Evolutionary conservation across 352 stramenopile species (phyloP).

Genomic region (Pythium sp.): DNA sequence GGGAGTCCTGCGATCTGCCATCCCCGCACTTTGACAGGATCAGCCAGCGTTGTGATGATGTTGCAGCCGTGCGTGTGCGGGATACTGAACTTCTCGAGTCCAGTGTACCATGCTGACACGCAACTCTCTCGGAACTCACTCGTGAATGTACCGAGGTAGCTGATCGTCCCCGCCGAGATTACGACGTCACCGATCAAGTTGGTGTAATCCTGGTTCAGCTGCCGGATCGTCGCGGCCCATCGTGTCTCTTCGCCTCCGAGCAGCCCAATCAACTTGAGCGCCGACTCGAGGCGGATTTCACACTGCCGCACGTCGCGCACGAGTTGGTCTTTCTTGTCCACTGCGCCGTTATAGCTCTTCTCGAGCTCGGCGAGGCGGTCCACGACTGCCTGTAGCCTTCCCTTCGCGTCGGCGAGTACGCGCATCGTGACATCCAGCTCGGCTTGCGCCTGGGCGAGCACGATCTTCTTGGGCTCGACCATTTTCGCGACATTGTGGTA

Average conservation of each 20-base stretch:
- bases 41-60: constrained; percentile 86
- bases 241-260: constrained; percentile 89
- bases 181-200: constrained; percentile 92
- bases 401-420: constrained; percentile 85
- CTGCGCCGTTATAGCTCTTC: constrained; percentile 80
- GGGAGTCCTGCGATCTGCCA: constrained; percentile 92
- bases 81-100: constrained; percentile 66
- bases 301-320: constrained; percentile 77
- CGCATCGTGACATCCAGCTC: constrained; percentile 88
- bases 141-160: constrained; percentile 92
- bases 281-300: constrained; percentile 86
- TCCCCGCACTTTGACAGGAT: constrained; percentile 87
- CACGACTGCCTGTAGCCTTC: constrained; percentile 73
- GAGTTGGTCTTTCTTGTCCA: constrained; percentile 88
- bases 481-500: constrained; percentile 91
- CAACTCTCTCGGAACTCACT: constrained; percentile 89
- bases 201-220: constrained; percentile 75
- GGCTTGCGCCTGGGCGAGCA: constrained; percentile 74
- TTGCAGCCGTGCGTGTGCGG: constrained; percentile 85
- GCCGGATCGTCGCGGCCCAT: constrained; percentile 83
- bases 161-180: constrained; percentile 90
- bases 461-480: constrained; percentile 92
- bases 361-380: constrained; percentile 90
- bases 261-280: constrained; percentile 88
- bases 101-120: constrained; percentile 80